Percentiles rank a stretch among this genome's conserved stretches.
These are phyloP conservation scores for Violaceomyces palustris DNA, from an alignment of 1,284 basidiomycete genomes.

Conservation along the genomic window DNA sequence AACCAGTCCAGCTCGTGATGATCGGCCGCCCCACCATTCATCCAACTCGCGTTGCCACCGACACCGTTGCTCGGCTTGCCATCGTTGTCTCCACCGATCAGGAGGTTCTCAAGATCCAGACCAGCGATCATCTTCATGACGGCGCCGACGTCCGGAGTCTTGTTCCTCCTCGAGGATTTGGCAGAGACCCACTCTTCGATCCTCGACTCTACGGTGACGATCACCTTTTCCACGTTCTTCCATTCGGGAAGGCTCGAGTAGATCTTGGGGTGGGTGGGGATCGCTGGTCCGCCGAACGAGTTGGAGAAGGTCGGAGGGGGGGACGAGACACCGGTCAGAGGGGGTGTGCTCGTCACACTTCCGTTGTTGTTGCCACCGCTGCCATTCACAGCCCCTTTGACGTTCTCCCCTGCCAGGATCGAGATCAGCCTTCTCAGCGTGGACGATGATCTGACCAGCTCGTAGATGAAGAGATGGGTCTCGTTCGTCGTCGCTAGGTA, in stretches of 20 bases:
- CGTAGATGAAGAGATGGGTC: constrained; percentile 37
- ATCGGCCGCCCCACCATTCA: neutral
- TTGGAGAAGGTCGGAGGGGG: no score
- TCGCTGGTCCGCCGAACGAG: no score
- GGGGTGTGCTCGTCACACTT: no score
- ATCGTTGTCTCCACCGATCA: constrained; percentile 22
- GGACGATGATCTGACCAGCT: constrained; percentile 25
- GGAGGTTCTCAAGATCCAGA: constrained; percentile 27
- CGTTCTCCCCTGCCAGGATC: no score
- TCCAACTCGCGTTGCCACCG: no score
- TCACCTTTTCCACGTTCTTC: constrained; percentile 20
- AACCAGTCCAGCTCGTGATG: constrained; percentile 30
- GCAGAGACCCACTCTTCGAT: constrained; percentile 21
- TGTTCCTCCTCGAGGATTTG: constrained; percentile 10
- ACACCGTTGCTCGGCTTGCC: neutral
- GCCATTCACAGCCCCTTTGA: no score
- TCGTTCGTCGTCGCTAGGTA: constrained; percentile 28
- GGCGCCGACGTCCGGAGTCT: constrained; percentile 17
- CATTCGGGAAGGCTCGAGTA: constrained; percentile 19
- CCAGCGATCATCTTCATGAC: constrained; percentile 29
- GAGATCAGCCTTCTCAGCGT: constrained; percentile 18
- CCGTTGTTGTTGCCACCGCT: no score
- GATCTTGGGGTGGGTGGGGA: constrained; percentile 13
- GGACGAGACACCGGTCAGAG: no score
- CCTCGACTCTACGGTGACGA: constrained; percentile 26